Evolutionary conservation across 1,139 yeast genomes (phyloP).

Genomic region (Schizosaccharomyces versatilis): DNA sequence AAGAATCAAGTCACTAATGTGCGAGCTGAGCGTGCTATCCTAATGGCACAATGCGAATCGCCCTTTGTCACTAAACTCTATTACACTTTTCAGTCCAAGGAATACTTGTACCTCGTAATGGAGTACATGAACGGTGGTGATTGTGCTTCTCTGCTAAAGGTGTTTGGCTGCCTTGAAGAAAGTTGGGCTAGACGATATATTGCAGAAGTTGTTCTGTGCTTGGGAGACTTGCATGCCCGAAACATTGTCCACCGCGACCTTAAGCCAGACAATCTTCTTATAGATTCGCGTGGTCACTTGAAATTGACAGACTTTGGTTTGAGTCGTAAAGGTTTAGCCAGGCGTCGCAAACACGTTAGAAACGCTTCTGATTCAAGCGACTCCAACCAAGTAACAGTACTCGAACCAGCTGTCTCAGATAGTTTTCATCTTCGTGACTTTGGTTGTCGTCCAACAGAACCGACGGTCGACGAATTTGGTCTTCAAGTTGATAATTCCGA

Average conservation of each 20-base stretch:
- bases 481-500: too few relatives aligned
- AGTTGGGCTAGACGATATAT: conserved; percentile 67
- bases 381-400: too few relatives aligned
- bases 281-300: conserved; percentile 69
- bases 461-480: too few relatives aligned
- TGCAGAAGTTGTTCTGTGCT: conserved; percentile 79
- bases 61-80: conserved; percentile 83
- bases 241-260: conserved; percentile 81
- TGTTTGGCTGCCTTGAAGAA: conserved; percentile 58
- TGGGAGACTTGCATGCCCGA: conserved; percentile 63
- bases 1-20: conserved; percentile 91
- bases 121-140: conserved; percentile 94
- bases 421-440: too few relatives aligned
- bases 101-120: conserved; percentile 80
- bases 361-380: too few relatives aligned
- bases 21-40: conserved; percentile 80
- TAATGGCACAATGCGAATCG: conserved; percentile 90
- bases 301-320: conserved; percentile 90
- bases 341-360: too few relatives aligned
- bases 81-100: conserved; percentile 73
- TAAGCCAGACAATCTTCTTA: conserved; percentile 81
- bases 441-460: too few relatives aligned
- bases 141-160: conserved; percentile 64
- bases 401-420: too few relatives aligned
- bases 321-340: conserved; percentile 48